phyloP scores from a whole-genome alignment of 192 early-diverging fungal species.

The Kappamyces sp. region DNA sequence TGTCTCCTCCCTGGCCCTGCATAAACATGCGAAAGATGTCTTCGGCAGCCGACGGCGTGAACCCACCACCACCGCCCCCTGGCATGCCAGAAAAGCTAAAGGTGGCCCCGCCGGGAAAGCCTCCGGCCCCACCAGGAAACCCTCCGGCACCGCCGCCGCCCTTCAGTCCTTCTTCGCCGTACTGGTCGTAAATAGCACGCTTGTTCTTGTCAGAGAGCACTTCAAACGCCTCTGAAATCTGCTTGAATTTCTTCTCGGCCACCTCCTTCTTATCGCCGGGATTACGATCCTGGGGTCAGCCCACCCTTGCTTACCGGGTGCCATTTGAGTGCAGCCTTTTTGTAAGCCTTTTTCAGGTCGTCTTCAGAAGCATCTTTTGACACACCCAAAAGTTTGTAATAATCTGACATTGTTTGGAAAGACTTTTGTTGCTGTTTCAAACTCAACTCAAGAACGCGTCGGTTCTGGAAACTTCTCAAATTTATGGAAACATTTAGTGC shows the following conservation, averaged over 20 bases:
- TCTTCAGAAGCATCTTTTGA: slow-evolving; percentile 67
- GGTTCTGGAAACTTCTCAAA: too few species aligned
- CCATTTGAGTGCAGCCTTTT: slow-evolving; percentile 68
- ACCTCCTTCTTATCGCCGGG: slow-evolving; percentile 50
- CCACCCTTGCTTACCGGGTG: slow-evolving; percentile 46
- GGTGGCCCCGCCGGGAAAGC: slow-evolving; percentile 53
- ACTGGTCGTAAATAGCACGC: slow-evolving; percentile 49
- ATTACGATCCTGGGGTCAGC: slow-evolving; percentile 41
- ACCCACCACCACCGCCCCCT: slow-evolving; percentile 34
- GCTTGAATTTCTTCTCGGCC: slow-evolving; percentile 76
- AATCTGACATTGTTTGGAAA: slow-evolving; percentile 46
- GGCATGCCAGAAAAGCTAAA: slow-evolving; percentile 59
- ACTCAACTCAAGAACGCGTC: too few species aligned
- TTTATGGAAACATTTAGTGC: too few species aligned
- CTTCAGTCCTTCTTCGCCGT: slow-evolving; percentile 54
- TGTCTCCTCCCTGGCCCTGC: slow-evolving; percentile 32
- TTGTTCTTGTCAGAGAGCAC: slow-evolving; percentile 52
- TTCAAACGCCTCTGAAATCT: slow-evolving; percentile 52
- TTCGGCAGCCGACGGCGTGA: slow-evolving; percentile 75
- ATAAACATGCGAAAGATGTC: slow-evolving; percentile 92
- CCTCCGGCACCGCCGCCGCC: slow-evolving; percentile 53
- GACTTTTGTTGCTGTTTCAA: too few species aligned
- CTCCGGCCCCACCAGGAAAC: slow-evolving; percentile 48
- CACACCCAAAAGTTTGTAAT: slow-evolving; percentile 88
- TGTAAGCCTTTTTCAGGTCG: slow-evolving; percentile 59